Percentiles rank a stretch among this genome's conserved stretches.
Conservation (phyloP, 2,329 filamentous ascomycete genomes). For the Cyclaneusma minus region DNA sequence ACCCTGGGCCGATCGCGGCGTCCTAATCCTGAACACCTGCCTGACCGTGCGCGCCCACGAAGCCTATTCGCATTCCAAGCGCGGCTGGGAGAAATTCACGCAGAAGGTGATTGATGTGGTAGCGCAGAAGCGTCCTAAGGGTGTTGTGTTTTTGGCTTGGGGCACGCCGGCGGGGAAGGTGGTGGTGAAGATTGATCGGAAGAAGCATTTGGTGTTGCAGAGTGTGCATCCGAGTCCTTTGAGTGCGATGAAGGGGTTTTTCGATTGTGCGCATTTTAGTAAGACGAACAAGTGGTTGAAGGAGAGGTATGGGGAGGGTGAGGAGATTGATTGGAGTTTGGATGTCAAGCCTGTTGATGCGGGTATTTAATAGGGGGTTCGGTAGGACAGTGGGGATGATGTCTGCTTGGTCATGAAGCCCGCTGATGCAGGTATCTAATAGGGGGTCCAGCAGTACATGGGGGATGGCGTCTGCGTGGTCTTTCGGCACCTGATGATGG, state of each 20-base stretch:
- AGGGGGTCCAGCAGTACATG: no score
- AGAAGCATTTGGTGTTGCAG: constrained; percentile 68
- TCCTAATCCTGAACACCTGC: constrained; percentile 88
- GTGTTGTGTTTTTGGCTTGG: constrained; percentile 94
- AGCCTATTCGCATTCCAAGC: constrained; percentile 70
- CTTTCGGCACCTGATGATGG: no score
- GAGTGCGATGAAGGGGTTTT: constrained; percentile 70
- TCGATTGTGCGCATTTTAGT: constrained; percentile 68
- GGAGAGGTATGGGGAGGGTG: constrained; percentile 61
- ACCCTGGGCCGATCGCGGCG: constrained; percentile 86
- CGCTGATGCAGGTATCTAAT: no score
- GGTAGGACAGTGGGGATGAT: no score
- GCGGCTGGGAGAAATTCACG: constrained; percentile 88
- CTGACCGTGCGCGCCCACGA: constrained; percentile 84
- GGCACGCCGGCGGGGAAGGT: constrained; percentile 71
- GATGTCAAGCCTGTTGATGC: constrained; percentile 8
- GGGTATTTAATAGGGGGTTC: constrained; percentile 3
- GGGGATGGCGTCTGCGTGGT: no score
- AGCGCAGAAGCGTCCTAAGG: constrained; percentile 55
- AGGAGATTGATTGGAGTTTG: constrained; percentile 73
- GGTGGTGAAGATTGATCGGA: constrained; percentile 55
- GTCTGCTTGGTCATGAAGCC: no score
- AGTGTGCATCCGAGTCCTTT: constrained; percentile 89
- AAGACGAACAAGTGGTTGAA: constrained; percentile 76
- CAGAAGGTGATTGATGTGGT: constrained; percentile 84